Evolutionary conservation across 352 stramenopile genomes (phyloP), one percentile per base, ranked within the genome.

Genomic region (Globisporangium yorkense): DNA sequence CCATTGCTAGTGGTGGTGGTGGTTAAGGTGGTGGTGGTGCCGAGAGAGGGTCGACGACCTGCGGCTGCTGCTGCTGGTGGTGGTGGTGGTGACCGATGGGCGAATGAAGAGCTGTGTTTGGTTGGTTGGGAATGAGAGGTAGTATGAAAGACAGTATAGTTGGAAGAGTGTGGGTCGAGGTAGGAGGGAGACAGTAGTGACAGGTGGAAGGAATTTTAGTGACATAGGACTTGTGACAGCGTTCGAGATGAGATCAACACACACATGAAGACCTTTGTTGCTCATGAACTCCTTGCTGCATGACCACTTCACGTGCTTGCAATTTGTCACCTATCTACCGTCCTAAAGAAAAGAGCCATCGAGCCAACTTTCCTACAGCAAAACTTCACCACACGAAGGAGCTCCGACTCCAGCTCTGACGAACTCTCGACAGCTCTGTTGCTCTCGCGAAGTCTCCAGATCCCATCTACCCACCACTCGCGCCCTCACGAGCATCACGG

Each of bases 1-100:
- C 70, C 72, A 82, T 81, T 12, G 45, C 12, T 57, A 27, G 9
- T 29, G 33, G 12, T 59, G n/a, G 40, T 48, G 20, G 43, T 51
- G 6, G 43, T 33, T 16, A 21, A 10, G 2, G 13, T 57, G 8
- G 16, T 27, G 18, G 15, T 20, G 13, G 15, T 1, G 41, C n/a
- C 15, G 41, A 18, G 5, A 18, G 5, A 6, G 5, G 15, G 12
- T 24, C 27, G 13, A 51, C 27, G 27, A 33, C 46, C 24, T 37
- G 24, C n/a, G 33, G 47, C 4, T 20, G 16, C 20, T 37, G 47
- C 16, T 39, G 49, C 5, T 16, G 49, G 7, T 54, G 33, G 12
- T 27, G 41, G 16, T 21, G 41, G 41, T 8, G 41, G 41, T 47
- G 41, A 9, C 41, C n/a, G 41, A 47, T 21, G 21, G 41, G 21